Evolutionary conservation across 2,329 filamentous ascomycete genomes (phyloP).

Genomic region (Pseudogymnoascus sp.): DNA sequence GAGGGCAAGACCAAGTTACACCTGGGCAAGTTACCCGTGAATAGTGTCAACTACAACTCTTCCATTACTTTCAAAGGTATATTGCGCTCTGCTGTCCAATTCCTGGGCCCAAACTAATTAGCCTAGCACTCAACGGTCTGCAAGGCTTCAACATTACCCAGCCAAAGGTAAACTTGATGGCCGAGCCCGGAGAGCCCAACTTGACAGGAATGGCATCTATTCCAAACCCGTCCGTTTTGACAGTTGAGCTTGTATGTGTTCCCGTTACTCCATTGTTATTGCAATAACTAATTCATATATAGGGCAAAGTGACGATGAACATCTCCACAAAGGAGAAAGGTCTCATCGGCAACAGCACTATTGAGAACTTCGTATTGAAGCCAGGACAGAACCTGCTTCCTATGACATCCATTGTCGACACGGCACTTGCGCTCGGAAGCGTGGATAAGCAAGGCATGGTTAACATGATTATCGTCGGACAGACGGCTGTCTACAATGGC

Average conservation of each 20-base stretch:
- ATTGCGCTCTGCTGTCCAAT: neutral
- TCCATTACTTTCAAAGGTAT: constrained; percentile 49
- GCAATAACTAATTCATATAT: constrained; percentile 15
- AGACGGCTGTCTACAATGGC: constrained; percentile 40
- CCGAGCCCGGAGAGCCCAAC: constrained; percentile 40
- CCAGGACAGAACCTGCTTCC: constrained; percentile 47
- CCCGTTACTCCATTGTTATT: neutral
- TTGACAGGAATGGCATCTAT: constrained; percentile 47
- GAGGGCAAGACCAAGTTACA: constrained; percentile 45
- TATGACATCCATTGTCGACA: constrained; percentile 42
- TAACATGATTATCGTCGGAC: constrained; percentile 43
- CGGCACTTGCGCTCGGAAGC: constrained; percentile 28
- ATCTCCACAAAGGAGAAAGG: constrained; percentile 35
- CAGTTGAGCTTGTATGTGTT: constrained; percentile 39
- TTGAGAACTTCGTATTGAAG: constrained; percentile 43
- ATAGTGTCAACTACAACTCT: constrained; percentile 47
- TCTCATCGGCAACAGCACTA: constrained; percentile 41
- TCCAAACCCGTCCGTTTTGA: constrained; percentile 53
- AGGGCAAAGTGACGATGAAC: constrained; percentile 48
- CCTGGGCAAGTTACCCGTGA: constrained; percentile 41
- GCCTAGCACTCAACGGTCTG: constrained; percentile 50
- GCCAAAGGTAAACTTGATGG: constrained; percentile 37
- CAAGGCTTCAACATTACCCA: constrained; percentile 42
- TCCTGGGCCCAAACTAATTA: constrained; percentile 10
- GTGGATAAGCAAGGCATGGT: constrained; percentile 37